Percentiles rank a stretch among this genome's conserved stretches.
phyloP scores from a whole-genome alignment of 2,329 filamentous ascomycete genomes.

The Penicillium sp. region DNA sequence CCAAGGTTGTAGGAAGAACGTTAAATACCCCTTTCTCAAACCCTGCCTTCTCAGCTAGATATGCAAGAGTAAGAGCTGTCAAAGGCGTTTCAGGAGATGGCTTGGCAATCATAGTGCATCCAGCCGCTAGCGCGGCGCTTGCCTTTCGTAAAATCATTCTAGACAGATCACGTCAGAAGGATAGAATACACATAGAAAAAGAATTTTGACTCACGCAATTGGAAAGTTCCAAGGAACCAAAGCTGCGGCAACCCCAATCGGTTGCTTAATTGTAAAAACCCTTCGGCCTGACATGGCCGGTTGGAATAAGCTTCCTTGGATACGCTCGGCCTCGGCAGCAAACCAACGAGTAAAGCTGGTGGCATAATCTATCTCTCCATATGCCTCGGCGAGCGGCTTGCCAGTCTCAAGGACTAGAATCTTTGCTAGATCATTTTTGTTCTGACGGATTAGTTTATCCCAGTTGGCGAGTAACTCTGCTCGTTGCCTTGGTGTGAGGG shows the following conservation, averaged over 20 bases:
- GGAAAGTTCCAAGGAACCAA: conserved; percentile 77
- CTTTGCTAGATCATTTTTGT: conserved; percentile 65
- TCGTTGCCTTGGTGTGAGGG: too few species aligned
- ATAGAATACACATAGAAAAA: too few species aligned
- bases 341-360: conserved; percentile 62
- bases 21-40: conserved; percentile 65
- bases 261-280: conserved; percentile 75
- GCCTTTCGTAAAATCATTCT: conserved; percentile 72
- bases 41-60: conserved; percentile 58
- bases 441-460: too few species aligned
- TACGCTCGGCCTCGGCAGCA: conserved; percentile 63
- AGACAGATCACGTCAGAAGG: too few species aligned
- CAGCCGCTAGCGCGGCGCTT: conserved; percentile 69
- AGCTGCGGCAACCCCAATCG: conserved; percentile 69
- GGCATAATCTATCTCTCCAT: conserved; percentile 62
- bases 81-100: conserved; percentile 71
- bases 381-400: conserved; percentile 60
- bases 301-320: conserved; percentile 65
- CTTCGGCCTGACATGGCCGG: conserved; percentile 66
- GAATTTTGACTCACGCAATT: too few species aligned
- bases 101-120: conserved; percentile 75
- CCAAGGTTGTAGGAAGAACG: conserved; percentile 59
- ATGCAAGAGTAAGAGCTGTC: conserved; percentile 57
- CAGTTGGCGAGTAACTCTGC: too few species aligned
- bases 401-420: conserved; percentile 67